Evolutionary conservation across 192 early-diverging fungal genomes (phyloP).

Genomic region (Endogone sp.): DNA sequence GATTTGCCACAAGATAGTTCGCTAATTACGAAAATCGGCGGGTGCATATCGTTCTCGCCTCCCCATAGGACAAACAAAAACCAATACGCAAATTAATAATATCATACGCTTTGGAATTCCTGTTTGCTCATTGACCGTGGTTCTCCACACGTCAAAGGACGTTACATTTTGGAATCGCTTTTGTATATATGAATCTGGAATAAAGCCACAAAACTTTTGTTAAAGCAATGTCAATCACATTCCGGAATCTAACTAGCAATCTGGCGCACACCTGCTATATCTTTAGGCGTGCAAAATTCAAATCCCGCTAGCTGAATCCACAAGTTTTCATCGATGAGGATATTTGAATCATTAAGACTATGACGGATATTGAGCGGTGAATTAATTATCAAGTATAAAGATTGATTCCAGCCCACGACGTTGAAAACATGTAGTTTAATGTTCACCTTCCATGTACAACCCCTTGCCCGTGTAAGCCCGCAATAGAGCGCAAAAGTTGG

Average conservation of each 20-base stretch:
- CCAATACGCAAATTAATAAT: neutral
- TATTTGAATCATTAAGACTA: slow-evolving; percentile 45
- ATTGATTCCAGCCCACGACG: neutral
- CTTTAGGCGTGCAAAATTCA: slow-evolving; percentile 26
- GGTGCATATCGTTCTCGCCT: too few species aligned
- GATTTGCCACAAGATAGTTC: too few species aligned
- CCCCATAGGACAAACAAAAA: too few species aligned
- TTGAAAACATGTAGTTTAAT: neutral
- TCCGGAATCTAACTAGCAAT: neutral
- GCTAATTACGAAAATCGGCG: too few species aligned
- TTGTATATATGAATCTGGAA: neutral
- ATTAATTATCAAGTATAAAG: neutral
- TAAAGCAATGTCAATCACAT: neutral
- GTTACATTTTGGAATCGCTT: neutral
- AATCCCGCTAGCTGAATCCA: slow-evolving; percentile 54
- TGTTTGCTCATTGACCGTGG: neutral
- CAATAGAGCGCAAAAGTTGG: slow-evolving; percentile 47
- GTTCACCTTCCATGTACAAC: slow-evolving; percentile 50
- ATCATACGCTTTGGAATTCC: neutral
- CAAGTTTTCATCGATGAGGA: slow-evolving; percentile 55
- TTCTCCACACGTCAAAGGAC: neutral
- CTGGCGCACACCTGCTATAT: neutral
- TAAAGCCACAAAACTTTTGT: neutral
- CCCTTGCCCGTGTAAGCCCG: slow-evolving; percentile 48
- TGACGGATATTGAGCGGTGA: neutral